Conservation (phyloP, 257 asterid species). For the Scutellaria minor region DNA sequence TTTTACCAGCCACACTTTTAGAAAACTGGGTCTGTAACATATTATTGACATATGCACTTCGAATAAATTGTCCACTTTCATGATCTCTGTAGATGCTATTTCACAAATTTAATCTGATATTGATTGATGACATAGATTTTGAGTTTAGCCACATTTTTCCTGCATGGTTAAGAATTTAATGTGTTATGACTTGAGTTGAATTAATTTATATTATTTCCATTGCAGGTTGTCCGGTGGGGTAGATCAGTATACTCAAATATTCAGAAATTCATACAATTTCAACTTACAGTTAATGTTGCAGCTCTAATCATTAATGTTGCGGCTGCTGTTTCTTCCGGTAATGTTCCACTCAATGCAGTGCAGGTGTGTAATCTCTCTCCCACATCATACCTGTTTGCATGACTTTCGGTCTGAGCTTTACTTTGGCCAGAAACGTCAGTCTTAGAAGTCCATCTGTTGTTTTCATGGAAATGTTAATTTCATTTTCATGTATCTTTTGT, state of each 20-base stretch:
- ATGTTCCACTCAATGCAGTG: constrained; percentile 93
- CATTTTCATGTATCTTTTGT: constrained; percentile 19
- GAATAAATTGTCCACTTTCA: constrained; percentile 9
- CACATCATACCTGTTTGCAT: constrained; percentile 26
- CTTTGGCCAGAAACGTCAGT: neutral
- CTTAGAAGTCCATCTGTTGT: neutral
- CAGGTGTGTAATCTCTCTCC: constrained; percentile 59
- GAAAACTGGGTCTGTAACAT: constrained; percentile 17
- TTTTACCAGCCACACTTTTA: neutral
- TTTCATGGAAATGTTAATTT: constrained; percentile 6
- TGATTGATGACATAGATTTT: neutral
- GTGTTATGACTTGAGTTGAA: neutral
- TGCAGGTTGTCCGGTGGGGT: constrained; percentile 98
- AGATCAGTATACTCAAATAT: constrained; percentile 95
- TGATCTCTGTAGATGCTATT: neutral
- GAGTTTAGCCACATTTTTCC: neutral
- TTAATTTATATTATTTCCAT: constrained; percentile 10
- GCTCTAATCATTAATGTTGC: constrained; percentile 90
- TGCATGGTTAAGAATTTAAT: constrained; percentile 15
- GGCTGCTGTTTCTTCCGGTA: constrained; percentile 88
- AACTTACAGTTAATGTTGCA: constrained; percentile 94
- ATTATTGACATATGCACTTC: neutral
- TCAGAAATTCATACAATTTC: constrained; percentile 97
- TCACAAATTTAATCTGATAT: constrained; percentile 8
- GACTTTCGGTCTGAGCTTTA: neutral